Conservation (phyloP, 2,329 filamentous ascomycete species). For the Epichloe typhina region DNA sequence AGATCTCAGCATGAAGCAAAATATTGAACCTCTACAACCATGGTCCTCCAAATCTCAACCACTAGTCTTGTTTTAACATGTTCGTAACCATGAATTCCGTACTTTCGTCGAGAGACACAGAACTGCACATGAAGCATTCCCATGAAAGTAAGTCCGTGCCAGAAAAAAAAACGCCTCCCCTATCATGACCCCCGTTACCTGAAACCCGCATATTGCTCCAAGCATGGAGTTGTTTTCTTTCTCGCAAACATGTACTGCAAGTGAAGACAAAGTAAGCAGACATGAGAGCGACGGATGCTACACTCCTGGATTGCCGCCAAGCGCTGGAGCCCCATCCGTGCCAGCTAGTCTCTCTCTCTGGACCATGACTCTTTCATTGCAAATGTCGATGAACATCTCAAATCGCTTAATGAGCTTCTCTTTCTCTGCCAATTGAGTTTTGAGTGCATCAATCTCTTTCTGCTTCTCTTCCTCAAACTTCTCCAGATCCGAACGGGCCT, state of each 20-base stretch:
- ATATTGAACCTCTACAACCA: neutral
- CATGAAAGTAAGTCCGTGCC: neutral
- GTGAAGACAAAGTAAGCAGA: neutral
- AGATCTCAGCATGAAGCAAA: too few species aligned
- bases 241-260: neutral
- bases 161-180: neutral
- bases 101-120: neutral
- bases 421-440: conserved; percentile 48
- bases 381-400: conserved; percentile 59
- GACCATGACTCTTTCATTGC: conserved; percentile 52
- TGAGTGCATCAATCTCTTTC: conserved; percentile 45
- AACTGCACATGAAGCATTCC: neutral
- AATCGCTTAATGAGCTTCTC: conserved; percentile 49
- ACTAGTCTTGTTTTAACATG: neutral
- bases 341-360: conserved; percentile 35
- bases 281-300: neutral
- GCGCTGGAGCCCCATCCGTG: conserved; percentile 14
- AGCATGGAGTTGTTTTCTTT: neutral
- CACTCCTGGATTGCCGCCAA: conserved; percentile 14
- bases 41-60: neutral
- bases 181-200: neutral
- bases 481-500: conserved; percentile 41
- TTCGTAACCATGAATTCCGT: neutral
- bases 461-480: conserved; percentile 42
- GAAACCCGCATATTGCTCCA: neutral